Evolutionary conservation across 2,329 filamentous ascomycete species (phyloP), one percentile per base, ranked within the genome.

Genomic region (Penicillium brevicompactum): DNA sequence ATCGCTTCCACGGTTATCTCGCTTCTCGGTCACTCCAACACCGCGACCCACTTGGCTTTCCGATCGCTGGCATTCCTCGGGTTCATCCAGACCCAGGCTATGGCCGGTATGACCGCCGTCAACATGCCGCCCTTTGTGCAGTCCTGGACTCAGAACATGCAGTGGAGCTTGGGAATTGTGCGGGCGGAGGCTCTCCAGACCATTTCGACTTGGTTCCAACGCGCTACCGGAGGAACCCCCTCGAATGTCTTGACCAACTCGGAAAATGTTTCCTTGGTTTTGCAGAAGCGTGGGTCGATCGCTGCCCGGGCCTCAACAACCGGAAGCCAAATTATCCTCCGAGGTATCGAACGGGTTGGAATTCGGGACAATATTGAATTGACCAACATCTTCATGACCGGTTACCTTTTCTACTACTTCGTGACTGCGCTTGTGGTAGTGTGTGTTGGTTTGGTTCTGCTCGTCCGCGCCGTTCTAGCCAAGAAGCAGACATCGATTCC

Each of bases 81-180:
- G 57, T 97, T 94, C 76, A 96, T 97, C 81, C 93, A 97, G 76
- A 87, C 90, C 6, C 92, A 96, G 76, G 92, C 93, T 27, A 91
- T 97, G 76, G 81, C 95, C 65, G 92, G 92, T 59, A 87, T 96
- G 74, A 90, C 87, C 49, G 84, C 88, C 13, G 87, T 96, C 11
- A 80, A 82, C 42, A 82, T 96, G 47, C 93, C 93, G 4, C 93
- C 93, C 0, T 90, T 96, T 56, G 93, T 95, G 49, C 84, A 90
- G 66, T 84, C 92, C 0, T 97, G 93, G 93, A 96, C 92, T 1
- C 92, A 97, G 76, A 92, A 97, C 75, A 97, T 97, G 78, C 89
- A 95, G 72, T 97, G 93, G 93, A 94, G 89, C 67, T 92, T 97
- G 90, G 93, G 93, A 65, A 91, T 97, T 67, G 95, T 97, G 66